Base-by-base conservation (phyloP, 2,329 filamentous ascomycete genomes). In the Fusarium vanettenii region DNA sequence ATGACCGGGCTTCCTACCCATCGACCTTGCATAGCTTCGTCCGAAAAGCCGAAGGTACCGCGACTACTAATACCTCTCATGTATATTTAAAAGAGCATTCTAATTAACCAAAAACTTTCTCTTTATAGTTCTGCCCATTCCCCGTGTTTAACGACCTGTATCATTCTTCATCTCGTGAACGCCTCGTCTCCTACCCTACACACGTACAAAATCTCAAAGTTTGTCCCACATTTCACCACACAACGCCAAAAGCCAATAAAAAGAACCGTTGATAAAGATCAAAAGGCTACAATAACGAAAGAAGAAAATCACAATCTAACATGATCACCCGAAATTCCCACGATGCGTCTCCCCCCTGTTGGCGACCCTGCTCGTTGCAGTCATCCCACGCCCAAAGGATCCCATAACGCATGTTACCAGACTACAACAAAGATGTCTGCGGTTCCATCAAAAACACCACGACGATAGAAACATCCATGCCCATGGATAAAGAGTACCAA, bases 401-500 rank as follows among this genome's bases (percentile, higher is more conserved):
- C 13, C 31, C 11, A 33, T 11, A 33, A 14, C 31, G 13, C 31
- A 33, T 33, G 31, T 14, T 33, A n/a, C 11, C 13, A 25, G n/a
- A 60, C 13, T 59, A 29, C 7, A 10, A 35, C 22, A 63, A 64
- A 16, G 62, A 73, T 48, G 70, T 67, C 9, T 73, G 69, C 60
- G n/a, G 33, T 16, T 20, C 60, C 18, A 59, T 70, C 33, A 14
- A 48, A 10, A 20, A 41, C n/a, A 31, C 31, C 35, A 70, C 64
- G 48, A 55, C 41, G 41, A 64, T 70, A n/a, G 55, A 64, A 8
- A 56, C 48, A 6, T 20, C 8, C 60, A 14, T 20, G 9, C 29
- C n/a, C 6, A 66, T 82, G 1, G 75, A 82, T 7, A 18, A 81
- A 9, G 74, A 76, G 16, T 87, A 87, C 72, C 79, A 73, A 11